Percentiles rank a stretch among this genome's conserved stretches.
These are phyloP conservation scores for Pontederia paniculata DNA, from an alignment of 176 grass and related monocot genomes.

Conservation along the genomic window DNA sequence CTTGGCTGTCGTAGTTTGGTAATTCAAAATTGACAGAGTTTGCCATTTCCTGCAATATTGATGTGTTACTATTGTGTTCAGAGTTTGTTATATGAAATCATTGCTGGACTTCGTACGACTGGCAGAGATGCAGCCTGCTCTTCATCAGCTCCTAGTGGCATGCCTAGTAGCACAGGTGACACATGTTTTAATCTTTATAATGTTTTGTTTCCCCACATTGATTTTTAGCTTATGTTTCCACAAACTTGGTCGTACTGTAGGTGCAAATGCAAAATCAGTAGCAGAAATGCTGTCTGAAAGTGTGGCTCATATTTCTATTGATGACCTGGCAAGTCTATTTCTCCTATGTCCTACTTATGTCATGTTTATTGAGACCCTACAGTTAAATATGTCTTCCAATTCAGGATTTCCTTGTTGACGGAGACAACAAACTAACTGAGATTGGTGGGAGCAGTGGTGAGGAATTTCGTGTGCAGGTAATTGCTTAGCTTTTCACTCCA, in stretches of 20 bases:
- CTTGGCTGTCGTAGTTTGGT: neutral
- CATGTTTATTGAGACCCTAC: constrained; percentile 4
- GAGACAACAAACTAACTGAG: constrained; percentile 60
- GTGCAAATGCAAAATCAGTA: constrained; percentile 85
- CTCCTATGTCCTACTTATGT: constrained; percentile 13
- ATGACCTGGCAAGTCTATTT: constrained; percentile 55
- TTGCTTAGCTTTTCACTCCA: constrained; percentile 15
- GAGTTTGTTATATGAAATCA: constrained; percentile 95
- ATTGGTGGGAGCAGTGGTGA: constrained; percentile 31
- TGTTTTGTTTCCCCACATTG: neutral
- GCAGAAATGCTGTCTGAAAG: constrained; percentile 89
- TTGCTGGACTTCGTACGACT: constrained; percentile 56
- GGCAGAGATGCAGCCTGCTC: constrained; percentile 70
- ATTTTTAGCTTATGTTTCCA: constrained; percentile 6
- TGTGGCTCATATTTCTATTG: constrained; percentile 58
- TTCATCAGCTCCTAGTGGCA: constrained; percentile 56
- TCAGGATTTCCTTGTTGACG: constrained; percentile 85
- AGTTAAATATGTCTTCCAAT: constrained; percentile 10
- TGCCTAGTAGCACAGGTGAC: constrained; percentile 39
- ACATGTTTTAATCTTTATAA: constrained; percentile 4
- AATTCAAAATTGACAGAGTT: neutral
- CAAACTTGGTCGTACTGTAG: constrained; percentile 22
- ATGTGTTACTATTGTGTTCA: constrained; percentile 30
- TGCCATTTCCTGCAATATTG: constrained; percentile 14
- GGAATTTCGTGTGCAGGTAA: constrained; percentile 40